A percentile compares a stretch with the other conserved stretches of the same genome.
phyloP scores from a whole-genome alignment of 140 eudicot genomes.

The Cichorium intybus region DNA sequence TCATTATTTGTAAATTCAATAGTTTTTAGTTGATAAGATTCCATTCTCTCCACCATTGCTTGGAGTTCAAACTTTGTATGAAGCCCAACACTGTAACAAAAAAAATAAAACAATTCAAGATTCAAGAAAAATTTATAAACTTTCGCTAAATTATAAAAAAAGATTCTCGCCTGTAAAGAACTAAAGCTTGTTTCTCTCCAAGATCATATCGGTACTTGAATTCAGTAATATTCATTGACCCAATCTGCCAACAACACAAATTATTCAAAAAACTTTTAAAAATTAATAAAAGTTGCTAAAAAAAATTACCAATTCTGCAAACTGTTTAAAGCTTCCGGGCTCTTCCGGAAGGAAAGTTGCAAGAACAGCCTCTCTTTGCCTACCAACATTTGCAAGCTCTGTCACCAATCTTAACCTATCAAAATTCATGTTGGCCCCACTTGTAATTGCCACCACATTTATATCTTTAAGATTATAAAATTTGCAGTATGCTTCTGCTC shows the following conservation, averaged over 20 bases:
- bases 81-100: slow-evolving; percentile 72
- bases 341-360: slow-evolving; percentile 81
- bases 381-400: slow-evolving; percentile 90
- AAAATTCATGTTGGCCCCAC: slow-evolving; percentile 97
- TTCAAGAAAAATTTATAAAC: neutral
- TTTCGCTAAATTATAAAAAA: neutral
- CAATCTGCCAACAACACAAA: slow-evolving; percentile 57
- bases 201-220: slow-evolving; percentile 68
- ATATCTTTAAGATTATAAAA: slow-evolving; percentile 68
- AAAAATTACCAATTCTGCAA: slow-evolving; percentile 66
- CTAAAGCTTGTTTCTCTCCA: slow-evolving; percentile 60
- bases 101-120: neutral
- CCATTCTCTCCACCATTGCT: slow-evolving; percentile 77
- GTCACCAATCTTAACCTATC: slow-evolving; percentile 88
- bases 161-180: slow-evolving; percentile 65
- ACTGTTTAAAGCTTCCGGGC: slow-evolving; percentile 75
- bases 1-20: slow-evolving; percentile 73
- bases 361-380: slow-evolving; percentile 87
- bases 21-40: slow-evolving; percentile 60
- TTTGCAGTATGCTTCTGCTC: slow-evolving; percentile 96
- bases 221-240: slow-evolving; percentile 83
- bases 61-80: slow-evolving; percentile 72
- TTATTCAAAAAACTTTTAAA: neutral
- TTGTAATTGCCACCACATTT: slow-evolving; percentile 81
- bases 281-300: too few species aligned